phyloP scores from a whole-genome alignment of 179 eudicot genomes.

The Pouteria campechiana region DNA sequence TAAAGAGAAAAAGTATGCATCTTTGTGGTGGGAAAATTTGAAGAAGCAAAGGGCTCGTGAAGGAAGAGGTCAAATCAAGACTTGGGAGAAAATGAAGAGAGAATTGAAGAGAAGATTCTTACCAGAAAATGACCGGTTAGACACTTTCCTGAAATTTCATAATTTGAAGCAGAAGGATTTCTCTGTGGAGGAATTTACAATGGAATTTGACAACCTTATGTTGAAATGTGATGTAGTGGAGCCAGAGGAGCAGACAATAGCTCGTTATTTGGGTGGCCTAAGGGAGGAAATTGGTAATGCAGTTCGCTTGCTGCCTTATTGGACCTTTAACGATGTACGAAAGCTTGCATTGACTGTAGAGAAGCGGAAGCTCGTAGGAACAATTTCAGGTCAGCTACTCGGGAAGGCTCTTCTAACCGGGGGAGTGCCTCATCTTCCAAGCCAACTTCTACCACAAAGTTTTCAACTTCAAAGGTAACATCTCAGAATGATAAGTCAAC shows the following conservation, averaged over 20 bases:
- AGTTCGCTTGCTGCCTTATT: constrained; percentile 2
- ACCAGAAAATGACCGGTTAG: constrained; percentile 1
- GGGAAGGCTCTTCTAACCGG: too few species aligned
- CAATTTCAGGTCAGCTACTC: neutral
- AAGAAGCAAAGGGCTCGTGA: neutral
- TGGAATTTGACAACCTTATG: constrained; percentile 7
- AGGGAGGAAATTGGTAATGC: neutral
- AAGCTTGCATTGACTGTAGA: neutral
- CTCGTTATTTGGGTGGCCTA: constrained; percentile 3
- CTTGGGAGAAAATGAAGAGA: neutral
- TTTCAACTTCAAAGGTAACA: too few species aligned
- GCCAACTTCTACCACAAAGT: too few species aligned
- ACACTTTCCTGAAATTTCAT: constrained; percentile 5
- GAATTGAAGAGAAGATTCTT: constrained; percentile 1
- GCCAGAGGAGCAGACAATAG: constrained; percentile 6
- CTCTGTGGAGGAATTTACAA: too few species aligned
- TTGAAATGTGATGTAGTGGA: constrained; percentile 1
- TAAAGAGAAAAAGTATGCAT: constrained; percentile 2
- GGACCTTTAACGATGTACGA: neutral
- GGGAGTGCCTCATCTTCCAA: neutral
- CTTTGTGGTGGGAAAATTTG: constrained; percentile 5
- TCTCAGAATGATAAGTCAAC: too few species aligned
- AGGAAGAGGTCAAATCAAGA: neutral
- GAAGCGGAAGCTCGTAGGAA: neutral
- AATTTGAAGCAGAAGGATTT: too few species aligned